Conservation (phyloP, 2,329 filamentous ascomycete species). For the Dryadomyces sulphureus region DNA sequence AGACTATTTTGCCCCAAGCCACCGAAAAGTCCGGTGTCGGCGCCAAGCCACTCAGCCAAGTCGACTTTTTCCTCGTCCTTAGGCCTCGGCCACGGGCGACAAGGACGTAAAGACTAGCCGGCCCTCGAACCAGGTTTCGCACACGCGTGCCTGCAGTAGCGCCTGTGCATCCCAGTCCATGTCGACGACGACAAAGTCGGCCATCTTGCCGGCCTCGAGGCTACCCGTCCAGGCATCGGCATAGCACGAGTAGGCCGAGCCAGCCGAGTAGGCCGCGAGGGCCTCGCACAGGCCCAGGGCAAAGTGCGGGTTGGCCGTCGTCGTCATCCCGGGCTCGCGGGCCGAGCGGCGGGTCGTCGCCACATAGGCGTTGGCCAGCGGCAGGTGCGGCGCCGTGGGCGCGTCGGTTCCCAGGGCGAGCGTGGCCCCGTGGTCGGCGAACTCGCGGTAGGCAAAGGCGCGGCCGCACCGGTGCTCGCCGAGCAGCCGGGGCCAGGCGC, state of each 20-base stretch:
- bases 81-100: not conserved
- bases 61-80: not conserved
- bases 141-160: conserved; percentile 29
- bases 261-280: conserved; percentile 36
- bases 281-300: conserved; percentile 37
- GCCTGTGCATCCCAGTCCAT: conserved; percentile 31
- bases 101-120: conserved; percentile 19
- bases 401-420: conserved; percentile 45
- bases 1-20: too few species aligned
- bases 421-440: conserved; percentile 35
- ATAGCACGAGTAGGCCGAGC: conserved; percentile 44
- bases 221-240: conserved; percentile 38
- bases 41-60: not conserved
- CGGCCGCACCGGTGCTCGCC: conserved; percentile 37
- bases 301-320: conserved; percentile 35
- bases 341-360: conserved; percentile 42
- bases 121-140: conserved; percentile 40
- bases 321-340: conserved; percentile 26
- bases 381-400: conserved; percentile 40
- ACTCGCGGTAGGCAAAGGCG: conserved; percentile 50
- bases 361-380: conserved; percentile 42
- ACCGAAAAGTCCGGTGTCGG: too few species aligned
- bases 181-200: conserved; percentile 42
- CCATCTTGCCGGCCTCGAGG: conserved; percentile 34
- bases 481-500: conserved; percentile 44